Conservation (phyloP, 345 rosid genomes). For the Arabis hirsuta region DNA sequence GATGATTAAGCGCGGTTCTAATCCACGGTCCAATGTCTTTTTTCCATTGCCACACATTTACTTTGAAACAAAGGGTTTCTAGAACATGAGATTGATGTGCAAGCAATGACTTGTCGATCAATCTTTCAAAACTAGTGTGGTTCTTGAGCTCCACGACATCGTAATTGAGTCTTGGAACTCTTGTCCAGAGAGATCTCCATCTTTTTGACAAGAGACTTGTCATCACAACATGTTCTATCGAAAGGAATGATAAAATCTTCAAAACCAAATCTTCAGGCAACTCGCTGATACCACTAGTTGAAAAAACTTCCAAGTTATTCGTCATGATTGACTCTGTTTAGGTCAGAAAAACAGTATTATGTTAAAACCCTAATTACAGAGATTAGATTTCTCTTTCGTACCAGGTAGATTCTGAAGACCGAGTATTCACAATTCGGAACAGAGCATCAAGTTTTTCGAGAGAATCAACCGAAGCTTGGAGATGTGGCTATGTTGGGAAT, state of each 20-base stretch:
- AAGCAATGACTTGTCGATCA: background rate
- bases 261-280: background rate
- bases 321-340: no score
- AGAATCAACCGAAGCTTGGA: no score
- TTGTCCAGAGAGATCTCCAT: conserved; percentile 20
- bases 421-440: no score
- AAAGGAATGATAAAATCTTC: conserved; percentile 12
- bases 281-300: background rate
- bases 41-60: background rate
- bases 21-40: conserved; percentile 12
- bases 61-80: background rate
- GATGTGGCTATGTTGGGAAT: no score
- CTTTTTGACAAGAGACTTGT: background rate
- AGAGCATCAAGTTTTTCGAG: no score
- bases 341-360: no score
- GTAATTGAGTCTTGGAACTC: background rate
- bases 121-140: background rate
- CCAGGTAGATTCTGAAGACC: no score
- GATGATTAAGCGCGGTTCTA: conserved; percentile 1
- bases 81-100: conserved; percentile 6
- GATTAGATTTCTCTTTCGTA: no score
- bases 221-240: background rate
- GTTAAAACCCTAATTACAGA: no score
- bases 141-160: background rate
- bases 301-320: no score